A percentile compares a stretch with the other conserved stretches of the same genome.
Evolutionary conservation across 2,329 filamentous ascomycete species (phyloP).

Genomic region (Samsoniella hepiali): DNA sequence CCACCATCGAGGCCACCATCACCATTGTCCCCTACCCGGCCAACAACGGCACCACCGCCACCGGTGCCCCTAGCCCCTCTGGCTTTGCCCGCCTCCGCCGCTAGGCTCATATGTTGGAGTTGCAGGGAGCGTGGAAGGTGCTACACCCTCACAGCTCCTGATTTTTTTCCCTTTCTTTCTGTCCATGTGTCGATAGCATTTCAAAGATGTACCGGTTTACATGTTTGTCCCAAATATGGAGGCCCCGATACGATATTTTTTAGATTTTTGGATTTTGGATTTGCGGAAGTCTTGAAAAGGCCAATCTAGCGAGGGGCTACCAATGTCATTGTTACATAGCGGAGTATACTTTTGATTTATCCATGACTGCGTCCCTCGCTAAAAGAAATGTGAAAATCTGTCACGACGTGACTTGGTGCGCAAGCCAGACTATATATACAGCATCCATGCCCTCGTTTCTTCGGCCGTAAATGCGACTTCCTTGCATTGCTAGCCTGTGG

Average conservation of each 20-base stretch:
- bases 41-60: slow-evolving; percentile 33
- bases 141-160: neutral
- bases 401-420: neutral
- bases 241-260: neutral
- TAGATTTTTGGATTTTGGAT: slow-evolving; percentile 7
- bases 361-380: neutral
- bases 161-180: neutral
- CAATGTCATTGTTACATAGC: slow-evolving; percentile 13
- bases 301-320: slow-evolving; percentile 16
- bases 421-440: too few species aligned
- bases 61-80: slow-evolving; percentile 34
- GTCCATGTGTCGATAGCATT: slow-evolving; percentile 6
- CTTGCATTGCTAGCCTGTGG: too few species aligned
- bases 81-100: slow-evolving; percentile 35
- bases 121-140: neutral
- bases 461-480: too few species aligned
- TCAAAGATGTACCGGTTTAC: neutral
- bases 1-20: slow-evolving; percentile 31
- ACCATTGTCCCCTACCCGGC: slow-evolving; percentile 43
- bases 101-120: slow-evolving; percentile 24
- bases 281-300: slow-evolving; percentile 5
- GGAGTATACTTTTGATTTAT: slow-evolving; percentile 12
- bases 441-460: too few species aligned
- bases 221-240: neutral
- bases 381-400: neutral